Conservation (phyloP, 1,139 yeast species). For the Geotrichum phurueaensis region DNA sequence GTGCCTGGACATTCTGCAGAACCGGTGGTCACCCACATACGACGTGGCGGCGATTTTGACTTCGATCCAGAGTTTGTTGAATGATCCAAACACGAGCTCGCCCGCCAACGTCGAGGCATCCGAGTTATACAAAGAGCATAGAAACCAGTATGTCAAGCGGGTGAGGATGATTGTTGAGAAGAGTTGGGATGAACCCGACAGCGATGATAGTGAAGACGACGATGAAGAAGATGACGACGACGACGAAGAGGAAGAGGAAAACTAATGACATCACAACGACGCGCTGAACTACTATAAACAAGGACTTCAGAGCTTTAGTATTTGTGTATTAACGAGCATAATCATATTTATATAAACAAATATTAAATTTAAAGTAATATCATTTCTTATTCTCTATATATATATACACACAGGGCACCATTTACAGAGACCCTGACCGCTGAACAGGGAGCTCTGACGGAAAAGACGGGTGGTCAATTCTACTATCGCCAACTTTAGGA, state of each 20-base stretch:
- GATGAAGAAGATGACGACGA: conserved; percentile 16
- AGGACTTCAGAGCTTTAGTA: not conserved
- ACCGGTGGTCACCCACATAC: conserved; percentile 98
- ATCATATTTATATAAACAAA: not conserved
- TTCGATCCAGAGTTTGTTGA: conserved; percentile 69
- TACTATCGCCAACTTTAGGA: conserved; percentile 28
- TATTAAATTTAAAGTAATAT: not conserved
- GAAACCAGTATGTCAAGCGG: conserved; percentile 83
- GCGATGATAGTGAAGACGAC: conserved; percentile 15
- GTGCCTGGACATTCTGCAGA: conserved; percentile 91
- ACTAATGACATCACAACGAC: not conserved
- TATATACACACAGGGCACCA: too few relatives aligned
- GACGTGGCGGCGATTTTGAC: conserved; percentile 97
- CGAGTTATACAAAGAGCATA: conserved; percentile 86
- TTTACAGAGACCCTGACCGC: not conserved
- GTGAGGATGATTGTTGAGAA: conserved; percentile 88
- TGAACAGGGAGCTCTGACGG: conserved; percentile 10
- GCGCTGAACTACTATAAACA: not conserved
- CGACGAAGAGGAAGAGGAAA: conserved; percentile 16
- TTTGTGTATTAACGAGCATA: not conserved
- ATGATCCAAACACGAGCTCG: conserved; percentile 92
- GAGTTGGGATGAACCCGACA: conserved; percentile 33
- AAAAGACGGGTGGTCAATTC: conserved; percentile 9
- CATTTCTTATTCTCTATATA: not conserved
- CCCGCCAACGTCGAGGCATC: conserved; percentile 99